Evolutionary conservation across 371 early-diverging fungal species (phyloP), one percentile per base, ranked within the genome.

Genomic region (Zychaea mexicana): DNA sequence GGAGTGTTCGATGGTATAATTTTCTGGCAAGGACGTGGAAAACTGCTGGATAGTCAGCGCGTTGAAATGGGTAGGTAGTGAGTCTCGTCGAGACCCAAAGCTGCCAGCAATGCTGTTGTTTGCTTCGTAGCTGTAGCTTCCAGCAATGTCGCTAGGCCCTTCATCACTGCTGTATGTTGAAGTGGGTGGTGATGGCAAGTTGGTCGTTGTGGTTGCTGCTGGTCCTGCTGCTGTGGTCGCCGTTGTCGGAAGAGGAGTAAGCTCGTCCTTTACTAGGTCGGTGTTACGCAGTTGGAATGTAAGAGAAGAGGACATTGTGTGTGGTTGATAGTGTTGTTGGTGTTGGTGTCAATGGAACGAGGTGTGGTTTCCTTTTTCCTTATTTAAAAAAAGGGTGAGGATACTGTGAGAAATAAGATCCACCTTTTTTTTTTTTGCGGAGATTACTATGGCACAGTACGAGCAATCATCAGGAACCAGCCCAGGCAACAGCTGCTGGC

Each of bases 1-100:
- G 27, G 74, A 78, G 64, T 80, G 80, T 55, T 77, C 80, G 42
- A 80, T 80, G 7, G 80, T 80, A 57, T 80, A 80, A 46, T 80
- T 80, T 45, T 80, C 80, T 53, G 80, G 80, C 46, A 80, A 52
- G 10, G 80, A 79, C 31, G 67, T 63, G 1, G 80, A 71, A 60
- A 64, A 73, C 19, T 74, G 71, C 39, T 76, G 69, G 5, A 73
- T 61, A 19, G 68, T 64, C 72, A 75, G 68, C 47, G 74, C 74
- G 52, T 65, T 72, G 56, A 80, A 80, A 47, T 71, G 76, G 19
- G 73, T 77, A 30, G 70, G 80, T 24, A 77, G 62, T 3, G 75
- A 77, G 56, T 73, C 77, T 61, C 74, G 73, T 42, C 42, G 42
- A 42, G 42, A 42, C 42, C 42, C 42, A 42, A 42, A 17, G n/a